Evolutionary conservation across 1,284 basidiomycete genomes (phyloP), one percentile per base, ranked within the genome.

Genomic region (Cutaneotrichosporon mucoides): DNA sequence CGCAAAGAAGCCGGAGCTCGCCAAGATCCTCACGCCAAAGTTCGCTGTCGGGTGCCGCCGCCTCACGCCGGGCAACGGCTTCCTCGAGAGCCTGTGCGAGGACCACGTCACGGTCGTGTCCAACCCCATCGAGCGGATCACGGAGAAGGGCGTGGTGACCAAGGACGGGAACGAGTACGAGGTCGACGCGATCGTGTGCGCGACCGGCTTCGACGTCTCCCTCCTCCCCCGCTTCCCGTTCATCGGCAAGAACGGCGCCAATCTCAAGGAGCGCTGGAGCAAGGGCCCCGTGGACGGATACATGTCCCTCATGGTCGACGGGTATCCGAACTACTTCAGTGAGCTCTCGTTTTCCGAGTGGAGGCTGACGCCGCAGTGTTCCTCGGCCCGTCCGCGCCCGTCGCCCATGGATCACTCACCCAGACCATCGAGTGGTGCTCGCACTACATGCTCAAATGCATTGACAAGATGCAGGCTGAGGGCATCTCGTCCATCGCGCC

Each of bases 21-120:
- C 63, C n/a, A 61, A 63, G 15, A 55, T 65, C 36, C 59, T 71
- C n/a, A 63, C 65, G 13, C 56, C 60, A 1, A 53, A 64, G 36
- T 64, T 64, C 53, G 61, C 68, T 0, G 69, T 76, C 24, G 73
- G 71, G 1, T 77, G 73, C 57, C 63, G 59, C 40, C 62, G 74
- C 6, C 64, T 71, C 1, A 76, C 73, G 2, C 75, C 75, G 8
- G 75, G 75, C 1, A 67, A 67, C 13, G 73, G 73, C 6, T 76
- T 71, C 63, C 67, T 76, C 52, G 72, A 75, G 55, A 68, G 72
- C 7, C 59, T 76, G n/a, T 59, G 64, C 34, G 57, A 64, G 51
- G 59, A 63, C 54, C 72, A 76, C 36, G 55, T 55, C 42, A 58
- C 68, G 6, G 56, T 72, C 24, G 59, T 65, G 35, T 52, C 57